Percentiles rank a stretch among this genome's conserved stretches.
Conservation (phyloP, 1,139 yeast genomes). For the Saccharomyces hybrid region DNA sequence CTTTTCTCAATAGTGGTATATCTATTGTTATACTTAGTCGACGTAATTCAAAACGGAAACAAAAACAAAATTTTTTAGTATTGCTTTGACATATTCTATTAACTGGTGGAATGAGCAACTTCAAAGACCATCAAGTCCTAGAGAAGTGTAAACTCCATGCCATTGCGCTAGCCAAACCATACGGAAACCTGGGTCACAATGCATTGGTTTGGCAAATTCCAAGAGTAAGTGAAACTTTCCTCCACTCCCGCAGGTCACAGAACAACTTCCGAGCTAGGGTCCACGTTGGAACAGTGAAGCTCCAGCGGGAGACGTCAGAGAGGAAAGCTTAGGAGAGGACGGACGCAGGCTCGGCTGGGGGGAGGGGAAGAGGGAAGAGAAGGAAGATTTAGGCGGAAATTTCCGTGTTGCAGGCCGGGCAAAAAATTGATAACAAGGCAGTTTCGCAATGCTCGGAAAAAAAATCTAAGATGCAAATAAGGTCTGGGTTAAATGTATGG, state of each 20-base stretch:
- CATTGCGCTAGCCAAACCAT: neutral
- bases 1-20: constrained; percentile 33
- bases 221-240: neutral
- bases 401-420: too few relatives aligned
- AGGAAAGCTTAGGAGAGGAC: too few relatives aligned
- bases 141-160: neutral
- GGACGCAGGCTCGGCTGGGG: too few relatives aligned
- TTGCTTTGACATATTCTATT: neutral
- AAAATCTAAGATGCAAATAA: too few relatives aligned
- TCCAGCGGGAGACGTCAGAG: too few relatives aligned
- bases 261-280: neutral
- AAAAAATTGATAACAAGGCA: too few relatives aligned
- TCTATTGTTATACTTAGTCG: constrained; percentile 1
- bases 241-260: neutral
- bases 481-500: too few relatives aligned
- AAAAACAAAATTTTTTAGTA: neutral
- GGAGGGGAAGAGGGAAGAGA: too few relatives aligned
- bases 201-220: neutral
- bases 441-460: too few relatives aligned
- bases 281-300: too few relatives aligned
- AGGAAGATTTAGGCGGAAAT: too few relatives aligned
- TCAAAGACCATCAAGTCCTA: neutral
- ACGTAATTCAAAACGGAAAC: neutral
- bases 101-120: neutral
- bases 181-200: neutral